Evolutionary conservation across 306 rosid genomes (phyloP).

Genomic region (Rosa multiflora): DNA sequence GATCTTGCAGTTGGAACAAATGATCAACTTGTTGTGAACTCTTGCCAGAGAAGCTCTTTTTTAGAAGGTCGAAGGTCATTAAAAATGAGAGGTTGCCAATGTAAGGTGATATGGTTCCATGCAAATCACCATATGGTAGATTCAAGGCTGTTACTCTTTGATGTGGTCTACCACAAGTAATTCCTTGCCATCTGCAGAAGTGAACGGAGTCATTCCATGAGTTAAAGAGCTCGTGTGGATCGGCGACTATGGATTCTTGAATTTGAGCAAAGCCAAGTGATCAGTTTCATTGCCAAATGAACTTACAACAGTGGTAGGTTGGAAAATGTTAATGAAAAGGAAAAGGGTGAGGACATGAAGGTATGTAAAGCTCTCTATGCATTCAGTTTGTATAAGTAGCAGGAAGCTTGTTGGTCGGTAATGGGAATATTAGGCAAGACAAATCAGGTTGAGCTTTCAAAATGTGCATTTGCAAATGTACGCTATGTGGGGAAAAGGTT

Average conservation of each 20-base stretch:
- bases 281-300: constrained; percentile 18
- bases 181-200: neutral
- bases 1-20: constrained; percentile 1
- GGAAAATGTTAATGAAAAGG: neutral
- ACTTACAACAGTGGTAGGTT: neutral
- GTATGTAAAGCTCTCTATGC: too few species aligned
- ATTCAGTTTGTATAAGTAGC: too few species aligned
- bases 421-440: too few species aligned
- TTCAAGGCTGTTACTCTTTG: neutral
- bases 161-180: neutral
- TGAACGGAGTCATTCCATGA: constrained; percentile 39
- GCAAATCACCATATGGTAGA: constrained; percentile 9
- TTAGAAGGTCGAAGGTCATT: neutral
- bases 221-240: constrained; percentile 21
- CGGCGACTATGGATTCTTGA: constrained; percentile 14
- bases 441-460: too few species aligned
- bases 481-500: too few species aligned
- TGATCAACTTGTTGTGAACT: constrained; percentile 22
- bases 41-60: constrained; percentile 27
- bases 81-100: constrained; percentile 22
- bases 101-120: constrained; percentile 38
- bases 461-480: too few species aligned
- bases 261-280: constrained; percentile 10
- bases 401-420: too few species aligned
- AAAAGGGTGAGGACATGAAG: neutral